Evolutionary conservation across 148 eudicot genomes (phyloP).

Genomic region (Pharnaceum exiguum): DNA sequence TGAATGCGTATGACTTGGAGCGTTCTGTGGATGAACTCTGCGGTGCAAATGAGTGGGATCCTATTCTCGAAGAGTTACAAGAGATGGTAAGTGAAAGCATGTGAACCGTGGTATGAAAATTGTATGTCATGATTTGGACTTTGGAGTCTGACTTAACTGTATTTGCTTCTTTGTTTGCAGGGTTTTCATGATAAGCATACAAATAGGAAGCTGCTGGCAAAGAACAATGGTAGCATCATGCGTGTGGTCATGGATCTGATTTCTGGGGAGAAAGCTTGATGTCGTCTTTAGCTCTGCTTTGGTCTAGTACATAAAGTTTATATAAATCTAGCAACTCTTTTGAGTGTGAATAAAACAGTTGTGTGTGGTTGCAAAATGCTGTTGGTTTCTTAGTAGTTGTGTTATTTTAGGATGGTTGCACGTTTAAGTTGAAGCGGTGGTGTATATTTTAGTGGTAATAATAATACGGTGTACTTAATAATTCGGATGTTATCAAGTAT

Average conservation of each 20-base stretch:
- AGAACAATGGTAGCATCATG: conserved; percentile 84
- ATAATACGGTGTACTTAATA: too few species aligned
- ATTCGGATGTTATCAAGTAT: too few species aligned
- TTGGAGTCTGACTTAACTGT: neutral
- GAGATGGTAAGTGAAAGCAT: conserved; percentile 61
- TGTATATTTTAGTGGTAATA: too few species aligned
- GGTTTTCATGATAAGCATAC: conserved; percentile 57
- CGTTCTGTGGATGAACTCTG: conserved; percentile 62
- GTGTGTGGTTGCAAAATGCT: too few species aligned
- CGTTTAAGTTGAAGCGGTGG: too few species aligned
- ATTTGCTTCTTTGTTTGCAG: conserved; percentile 22
- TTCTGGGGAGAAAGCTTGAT: conserved; percentile 37
- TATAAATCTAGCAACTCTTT: conserved; percentile 4
- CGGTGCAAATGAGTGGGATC: conserved; percentile 62
- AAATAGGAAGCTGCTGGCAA: conserved; percentile 68
- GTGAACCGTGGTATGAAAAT: neutral
- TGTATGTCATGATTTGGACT: neutral
- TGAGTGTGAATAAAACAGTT: too few species aligned
- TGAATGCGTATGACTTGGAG: conserved; percentile 51
- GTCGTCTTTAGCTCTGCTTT: neutral
- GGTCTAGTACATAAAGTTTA: neutral
- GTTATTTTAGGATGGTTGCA: too few species aligned
- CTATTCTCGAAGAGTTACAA: conserved; percentile 66
- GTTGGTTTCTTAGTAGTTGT: too few species aligned
- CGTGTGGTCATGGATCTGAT: conserved; percentile 86